phyloP scores from a whole-genome alignment of 225 moss, liverwort and hornwort genomes.

The Asterella californica region DNA sequence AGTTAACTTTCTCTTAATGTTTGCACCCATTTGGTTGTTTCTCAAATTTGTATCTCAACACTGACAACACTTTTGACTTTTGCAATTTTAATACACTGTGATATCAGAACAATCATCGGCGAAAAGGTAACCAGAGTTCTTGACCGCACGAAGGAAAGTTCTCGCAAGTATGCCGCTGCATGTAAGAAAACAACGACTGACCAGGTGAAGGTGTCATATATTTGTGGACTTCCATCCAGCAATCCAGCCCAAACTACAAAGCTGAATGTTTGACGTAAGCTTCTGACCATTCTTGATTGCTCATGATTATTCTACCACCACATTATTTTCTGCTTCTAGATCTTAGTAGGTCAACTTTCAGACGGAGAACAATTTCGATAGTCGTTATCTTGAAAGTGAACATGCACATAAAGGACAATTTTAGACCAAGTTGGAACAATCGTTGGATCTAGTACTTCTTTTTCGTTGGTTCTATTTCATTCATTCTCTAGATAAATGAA shows the following conservation, averaged over 20 bases:
- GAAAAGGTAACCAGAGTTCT: conserved; percentile 50
- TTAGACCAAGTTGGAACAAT: too few species aligned
- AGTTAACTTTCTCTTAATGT: neutral
- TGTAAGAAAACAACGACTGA: conserved; percentile 67
- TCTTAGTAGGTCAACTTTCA: neutral
- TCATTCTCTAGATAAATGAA: too few species aligned
- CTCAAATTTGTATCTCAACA: neutral
- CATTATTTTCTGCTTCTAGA: neutral
- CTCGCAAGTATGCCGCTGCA: conserved; percentile 75
- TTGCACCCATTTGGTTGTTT: neutral
- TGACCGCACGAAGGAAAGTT: conserved; percentile 78
- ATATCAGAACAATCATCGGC: conserved; percentile 42
- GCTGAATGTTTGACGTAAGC: conserved; percentile 64
- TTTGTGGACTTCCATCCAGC: conserved; percentile 82
- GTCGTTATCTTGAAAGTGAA: too few species aligned
- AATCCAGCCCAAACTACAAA: conserved; percentile 50
- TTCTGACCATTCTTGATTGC: neutral
- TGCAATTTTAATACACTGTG: neutral
- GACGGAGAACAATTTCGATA: neutral
- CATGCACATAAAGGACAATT: too few species aligned
- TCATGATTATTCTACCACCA: neutral
- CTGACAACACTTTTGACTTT: neutral
- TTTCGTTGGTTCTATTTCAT: too few species aligned
- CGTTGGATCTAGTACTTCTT: too few species aligned
- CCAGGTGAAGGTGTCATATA: conserved; percentile 60